Evolutionary conservation across 1,139 yeast genomes (phyloP).

Genomic region (Pichia sp.): DNA sequence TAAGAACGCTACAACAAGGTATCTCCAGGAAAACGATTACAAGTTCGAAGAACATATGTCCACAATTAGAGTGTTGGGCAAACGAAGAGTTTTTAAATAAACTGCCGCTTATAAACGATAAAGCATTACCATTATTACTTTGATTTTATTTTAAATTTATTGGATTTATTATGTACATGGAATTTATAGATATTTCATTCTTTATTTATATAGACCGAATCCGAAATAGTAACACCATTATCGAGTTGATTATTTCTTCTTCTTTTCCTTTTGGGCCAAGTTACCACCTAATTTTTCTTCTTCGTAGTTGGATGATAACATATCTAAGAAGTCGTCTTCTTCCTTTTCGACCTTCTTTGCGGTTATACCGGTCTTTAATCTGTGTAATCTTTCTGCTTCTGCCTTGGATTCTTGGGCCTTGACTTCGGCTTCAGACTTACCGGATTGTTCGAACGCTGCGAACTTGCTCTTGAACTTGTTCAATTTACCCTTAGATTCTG

Average conservation of each 20-base stretch:
- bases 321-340: constrained; percentile 31
- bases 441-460: constrained; percentile 47
- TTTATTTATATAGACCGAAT: not conserved
- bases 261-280: constrained; percentile 32
- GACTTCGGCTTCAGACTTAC: constrained; percentile 32
- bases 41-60: constrained; percentile 46
- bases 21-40: constrained; percentile 37
- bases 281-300: constrained; percentile 35
- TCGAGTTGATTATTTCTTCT: constrained; percentile 19
- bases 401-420: constrained; percentile 25
- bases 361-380: constrained; percentile 29
- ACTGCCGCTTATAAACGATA: no score
- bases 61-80: constrained; percentile 45
- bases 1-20: constrained; percentile 38
- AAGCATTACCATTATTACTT: no score
- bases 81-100: no score
- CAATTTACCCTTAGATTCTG: constrained; percentile 81
- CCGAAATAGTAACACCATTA: no score
- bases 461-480: constrained; percentile 82
- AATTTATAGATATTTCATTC: not conserved
- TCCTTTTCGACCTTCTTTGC: constrained; percentile 25
- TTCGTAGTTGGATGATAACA: constrained; percentile 32
- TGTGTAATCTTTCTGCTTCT: constrained; percentile 27
- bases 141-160: no score
- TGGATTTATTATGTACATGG: constrained; percentile 5